These are phyloP conservation scores for Alternaria dauci DNA, from an alignment of 2,329 filamentous ascomycete species.

Conservation along the genomic window DNA sequence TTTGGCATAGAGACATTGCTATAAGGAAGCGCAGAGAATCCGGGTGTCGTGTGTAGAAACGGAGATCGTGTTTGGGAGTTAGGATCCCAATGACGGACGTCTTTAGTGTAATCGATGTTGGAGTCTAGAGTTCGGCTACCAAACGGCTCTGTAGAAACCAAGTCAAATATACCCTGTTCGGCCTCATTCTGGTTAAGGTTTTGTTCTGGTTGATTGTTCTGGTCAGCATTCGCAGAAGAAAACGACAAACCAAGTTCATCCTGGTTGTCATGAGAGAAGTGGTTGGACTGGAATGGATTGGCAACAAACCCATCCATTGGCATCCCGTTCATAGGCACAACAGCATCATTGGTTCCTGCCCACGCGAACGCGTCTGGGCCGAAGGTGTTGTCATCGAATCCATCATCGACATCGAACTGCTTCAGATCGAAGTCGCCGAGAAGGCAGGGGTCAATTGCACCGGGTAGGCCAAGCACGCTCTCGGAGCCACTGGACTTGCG, in stretches of 20 bases:
- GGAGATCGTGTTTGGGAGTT: background rate
- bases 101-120: background rate
- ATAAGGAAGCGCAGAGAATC: conserved; percentile 14
- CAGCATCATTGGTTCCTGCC: background rate
- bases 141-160: background rate
- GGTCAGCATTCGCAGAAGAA: background rate
- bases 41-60: conserved; percentile 7
- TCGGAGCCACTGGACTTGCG: conserved; percentile 8
- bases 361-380: background rate
- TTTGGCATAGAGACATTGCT: background rate
- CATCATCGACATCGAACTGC: background rate
- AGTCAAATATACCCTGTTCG: background rate
- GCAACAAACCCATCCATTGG: background rate
- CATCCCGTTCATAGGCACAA: background rate
- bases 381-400: background rate
- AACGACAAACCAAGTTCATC: background rate
- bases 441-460: conserved; percentile 7
- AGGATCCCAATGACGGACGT: background rate
- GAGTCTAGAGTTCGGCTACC: background rate
- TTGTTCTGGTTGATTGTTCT: background rate
- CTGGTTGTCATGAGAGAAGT: background rate
- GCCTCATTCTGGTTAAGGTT: background rate
- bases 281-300: background rate
- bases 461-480: conserved; percentile 16
- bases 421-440: conserved; percentile 11